Evolutionary conservation across 148 eudicot species (phyloP).

Genomic region (Oxyria digyna): DNA sequence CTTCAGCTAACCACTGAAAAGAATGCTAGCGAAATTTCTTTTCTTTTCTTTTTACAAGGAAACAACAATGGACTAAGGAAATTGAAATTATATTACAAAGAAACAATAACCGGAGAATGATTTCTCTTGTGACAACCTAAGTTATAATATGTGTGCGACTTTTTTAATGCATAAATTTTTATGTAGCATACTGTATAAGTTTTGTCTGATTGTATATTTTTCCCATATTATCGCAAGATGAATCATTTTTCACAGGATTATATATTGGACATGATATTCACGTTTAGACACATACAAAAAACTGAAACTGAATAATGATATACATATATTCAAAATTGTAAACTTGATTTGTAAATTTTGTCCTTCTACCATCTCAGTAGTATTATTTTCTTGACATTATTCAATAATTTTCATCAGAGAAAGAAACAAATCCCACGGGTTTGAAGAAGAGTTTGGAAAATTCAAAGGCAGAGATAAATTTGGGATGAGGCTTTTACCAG

Average conservation of each 20-base stretch:
- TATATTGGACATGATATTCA: not conserved
- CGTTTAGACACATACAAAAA: not conserved
- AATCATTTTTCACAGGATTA: no score
- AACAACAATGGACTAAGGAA: not conserved
- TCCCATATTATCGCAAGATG: no score
- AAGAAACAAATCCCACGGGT: slow-evolving; percentile 5
- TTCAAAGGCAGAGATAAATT: not conserved
- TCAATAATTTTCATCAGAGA: not conserved
- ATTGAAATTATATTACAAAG: not conserved
- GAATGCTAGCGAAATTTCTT: not conserved
- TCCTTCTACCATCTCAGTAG: not conserved
- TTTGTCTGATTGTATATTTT: no score
- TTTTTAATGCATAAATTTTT: no score
- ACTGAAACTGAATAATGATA: not conserved
- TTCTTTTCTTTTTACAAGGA: no score
- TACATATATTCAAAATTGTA: not conserved
- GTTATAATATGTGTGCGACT: no score
- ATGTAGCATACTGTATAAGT: no score
- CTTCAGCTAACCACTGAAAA: not conserved
- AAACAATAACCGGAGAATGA: not conserved
- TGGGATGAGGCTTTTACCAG: not conserved
- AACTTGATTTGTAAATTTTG: not conserved
- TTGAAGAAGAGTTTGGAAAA: not conserved
- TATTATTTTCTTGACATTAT: not conserved
- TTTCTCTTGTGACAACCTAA: no score